Base-by-base conservation (phyloP, 805 yeast species). In the Kazachstania martiniae region DNA sequence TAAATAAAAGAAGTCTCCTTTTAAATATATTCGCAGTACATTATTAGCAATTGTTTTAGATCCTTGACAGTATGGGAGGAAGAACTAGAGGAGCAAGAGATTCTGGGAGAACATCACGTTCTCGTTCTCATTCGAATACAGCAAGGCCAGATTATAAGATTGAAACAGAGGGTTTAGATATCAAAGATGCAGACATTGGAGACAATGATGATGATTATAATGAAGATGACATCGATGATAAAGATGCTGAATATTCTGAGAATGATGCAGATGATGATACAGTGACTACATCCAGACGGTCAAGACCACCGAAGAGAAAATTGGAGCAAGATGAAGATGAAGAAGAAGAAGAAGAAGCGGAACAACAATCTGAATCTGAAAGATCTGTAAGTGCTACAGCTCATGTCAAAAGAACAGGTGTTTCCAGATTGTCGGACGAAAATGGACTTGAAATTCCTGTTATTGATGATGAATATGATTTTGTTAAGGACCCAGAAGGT, bases 401-500 rank as follows among this genome's bases (percentile, higher is more conserved):
- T 40, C 31, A 19, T 16, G 16, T 28, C 39, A 12, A 30, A 19
- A 12, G 3, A 21, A 10, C 7, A 4, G 23, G 19, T 59, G 61
- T 13, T 51, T 53, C 28, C 71, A 70, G 4, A 61, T 69, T 24
- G 86, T n/a, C n/a, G n/a, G n/a, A 81, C 48, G 81, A 72, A 28
- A 70, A 74, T 18, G 94, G 93, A 2, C 70, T 74, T 36, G 77
- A 79, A 12, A 61, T 74, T 33, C 65, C 66, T 18, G 66, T 87
- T 5, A 63, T 62, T 15, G 70, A 78, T 48, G 95, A 86, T 51
- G 96, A 89, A 62, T 77, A 78, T 28, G 74, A 70, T 6, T 65
- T 85, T 12, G 79, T 79, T 2, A 78, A 70, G 40, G 96, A 89
- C 56, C 71, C 74, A 6, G 73, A 72, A 35, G 97, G 96, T 31